Evolutionary conservation across 768 basidiomycete species (phyloP).

Genomic region (Russula sp.): DNA sequence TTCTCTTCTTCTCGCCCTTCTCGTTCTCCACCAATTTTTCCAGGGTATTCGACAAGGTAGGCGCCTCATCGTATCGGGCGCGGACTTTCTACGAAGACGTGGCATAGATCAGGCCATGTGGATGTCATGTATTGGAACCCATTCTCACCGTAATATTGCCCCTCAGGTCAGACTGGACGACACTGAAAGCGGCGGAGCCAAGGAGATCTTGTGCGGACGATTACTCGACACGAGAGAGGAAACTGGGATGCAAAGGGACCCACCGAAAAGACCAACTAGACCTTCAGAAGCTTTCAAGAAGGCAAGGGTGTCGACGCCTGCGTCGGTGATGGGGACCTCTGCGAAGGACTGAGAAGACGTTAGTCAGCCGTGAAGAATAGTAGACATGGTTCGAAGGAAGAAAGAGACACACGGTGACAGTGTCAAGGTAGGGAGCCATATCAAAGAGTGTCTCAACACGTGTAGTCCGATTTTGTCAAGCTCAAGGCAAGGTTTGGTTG

Average conservation of each 20-base stretch:
- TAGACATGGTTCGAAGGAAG: not conserved
- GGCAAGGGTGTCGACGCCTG: constrained; percentile 79
- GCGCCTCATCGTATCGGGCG: constrained; percentile 63
- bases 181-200: constrained; percentile 73
- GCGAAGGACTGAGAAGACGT: constrained; percentile 68
- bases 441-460: constrained; percentile 18
- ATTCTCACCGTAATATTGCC: constrained; percentile 82
- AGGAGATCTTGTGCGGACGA: constrained; percentile 57
- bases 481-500: not conserved
- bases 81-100: constrained; percentile 74
- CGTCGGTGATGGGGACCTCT: constrained; percentile 80
- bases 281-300: constrained; percentile 90
- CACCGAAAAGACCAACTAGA: constrained; percentile 87
- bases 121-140: not conserved
- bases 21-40: constrained; percentile 82
- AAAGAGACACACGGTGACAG: constrained; percentile 48
- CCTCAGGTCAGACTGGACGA: constrained; percentile 81
- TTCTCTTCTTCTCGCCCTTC: constrained; percentile 77
- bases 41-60: constrained; percentile 64
- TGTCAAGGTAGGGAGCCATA: constrained; percentile 75
- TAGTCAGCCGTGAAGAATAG: not conserved
- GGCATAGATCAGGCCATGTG: constrained; percentile 6
- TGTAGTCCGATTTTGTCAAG: constrained; percentile 17
- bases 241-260: constrained; percentile 25
- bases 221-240: not conserved